Evolutionary conservation across 1,284 basidiomycete species (phyloP).

Genomic region (Ganoderma lingzhi): DNA sequence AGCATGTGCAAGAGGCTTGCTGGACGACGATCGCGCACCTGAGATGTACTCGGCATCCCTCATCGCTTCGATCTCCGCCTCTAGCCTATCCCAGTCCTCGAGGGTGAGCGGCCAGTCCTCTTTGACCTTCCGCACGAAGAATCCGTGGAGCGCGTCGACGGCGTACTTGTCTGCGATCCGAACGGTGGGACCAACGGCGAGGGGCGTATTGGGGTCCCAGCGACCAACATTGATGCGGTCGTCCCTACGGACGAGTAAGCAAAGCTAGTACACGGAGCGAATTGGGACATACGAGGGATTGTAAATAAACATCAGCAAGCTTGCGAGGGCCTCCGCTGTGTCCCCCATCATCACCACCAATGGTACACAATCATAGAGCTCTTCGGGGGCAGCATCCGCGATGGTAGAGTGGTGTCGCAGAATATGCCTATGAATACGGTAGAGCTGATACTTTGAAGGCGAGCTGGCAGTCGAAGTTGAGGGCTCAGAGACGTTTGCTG

Average conservation of each 20-base stretch:
- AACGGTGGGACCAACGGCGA: conserved; percentile 57
- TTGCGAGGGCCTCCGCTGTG: not conserved
- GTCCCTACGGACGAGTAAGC: not conserved
- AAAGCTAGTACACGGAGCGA: no score
- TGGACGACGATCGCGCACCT: no score
- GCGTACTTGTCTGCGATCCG: conserved; percentile 75
- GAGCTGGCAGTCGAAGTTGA: not conserved
- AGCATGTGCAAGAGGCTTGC: conserved; percentile 7
- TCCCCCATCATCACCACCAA: conserved; percentile 6
- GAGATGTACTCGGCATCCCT: conserved; percentile 11
- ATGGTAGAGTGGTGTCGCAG: not conserved
- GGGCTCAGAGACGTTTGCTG: not conserved
- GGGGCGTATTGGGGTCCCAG: conserved; percentile 28
- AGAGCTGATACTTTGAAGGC: not conserved
- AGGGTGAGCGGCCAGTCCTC: conserved; percentile 70
- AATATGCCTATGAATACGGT: not conserved
- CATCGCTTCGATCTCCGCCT: conserved; percentile 19
- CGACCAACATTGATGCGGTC: not conserved
- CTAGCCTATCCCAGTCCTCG: conserved; percentile 59
- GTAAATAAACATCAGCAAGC: conserved; percentile 3
- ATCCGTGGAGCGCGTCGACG: conserved; percentile 60
- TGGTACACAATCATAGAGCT: not conserved
- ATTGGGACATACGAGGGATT: not conserved
- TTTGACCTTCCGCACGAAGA: conserved; percentile 60
- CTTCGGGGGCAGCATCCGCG: not conserved